Conservation (phyloP, 306 rosid species). For the Trifolium fragiferum region DNA sequence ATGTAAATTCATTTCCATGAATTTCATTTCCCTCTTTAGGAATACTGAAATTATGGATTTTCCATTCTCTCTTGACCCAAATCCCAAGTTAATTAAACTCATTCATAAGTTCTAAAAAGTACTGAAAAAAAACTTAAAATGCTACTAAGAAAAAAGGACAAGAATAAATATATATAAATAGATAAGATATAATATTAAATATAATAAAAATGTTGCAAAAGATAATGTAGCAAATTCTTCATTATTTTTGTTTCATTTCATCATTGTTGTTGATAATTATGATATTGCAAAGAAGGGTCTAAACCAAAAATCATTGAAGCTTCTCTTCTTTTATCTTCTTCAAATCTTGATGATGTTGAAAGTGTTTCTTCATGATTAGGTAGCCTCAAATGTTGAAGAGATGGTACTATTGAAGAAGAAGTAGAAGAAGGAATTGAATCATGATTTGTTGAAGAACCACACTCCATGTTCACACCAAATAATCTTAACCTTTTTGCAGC, state of each 20-base stretch:
- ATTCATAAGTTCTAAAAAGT: constrained; percentile 38
- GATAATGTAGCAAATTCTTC: constrained; percentile 32
- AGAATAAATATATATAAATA: neutral
- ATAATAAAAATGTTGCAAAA: constrained; percentile 42
- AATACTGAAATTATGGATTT: constrained; percentile 40
- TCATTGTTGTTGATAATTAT: constrained; percentile 36
- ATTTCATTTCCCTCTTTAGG: constrained; percentile 16
- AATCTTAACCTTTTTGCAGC: constrained; percentile 62
- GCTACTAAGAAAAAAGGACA: constrained; percentile 39
- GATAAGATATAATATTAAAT: neutral
- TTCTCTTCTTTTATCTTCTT: constrained; percentile 53
- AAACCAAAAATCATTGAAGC: constrained; percentile 60
- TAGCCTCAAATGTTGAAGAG: constrained; percentile 48
- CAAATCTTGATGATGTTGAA: constrained; percentile 55
- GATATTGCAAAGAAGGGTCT: constrained; percentile 63
- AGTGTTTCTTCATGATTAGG: constrained; percentile 46
- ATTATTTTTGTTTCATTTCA: constrained; percentile 42
- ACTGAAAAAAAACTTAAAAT: constrained; percentile 28
- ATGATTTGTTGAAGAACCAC: constrained; percentile 52
- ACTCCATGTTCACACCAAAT: constrained; percentile 91
- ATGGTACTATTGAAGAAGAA: constrained; percentile 36
- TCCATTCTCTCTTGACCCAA: neutral
- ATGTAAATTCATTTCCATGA: constrained; percentile 31
- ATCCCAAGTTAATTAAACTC: constrained; percentile 45
- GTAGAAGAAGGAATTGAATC: constrained; percentile 47